Base-by-base conservation (phyloP, 208 protist genomes). In the Acanthamoeba castellanii region DNA sequence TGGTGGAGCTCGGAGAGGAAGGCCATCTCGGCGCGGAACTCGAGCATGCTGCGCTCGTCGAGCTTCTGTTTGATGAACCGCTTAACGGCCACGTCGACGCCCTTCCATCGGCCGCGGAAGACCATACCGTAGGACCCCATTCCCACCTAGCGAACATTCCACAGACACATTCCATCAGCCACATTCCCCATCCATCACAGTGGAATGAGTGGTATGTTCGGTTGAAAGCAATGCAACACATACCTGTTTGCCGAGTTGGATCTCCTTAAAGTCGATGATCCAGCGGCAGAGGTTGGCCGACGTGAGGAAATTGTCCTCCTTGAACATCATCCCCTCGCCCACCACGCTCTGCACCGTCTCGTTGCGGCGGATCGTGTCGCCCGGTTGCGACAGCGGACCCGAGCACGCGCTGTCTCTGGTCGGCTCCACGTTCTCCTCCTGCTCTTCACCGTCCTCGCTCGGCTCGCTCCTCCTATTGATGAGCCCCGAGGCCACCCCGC, bases 251-350 rank as follows among this genome's bases (percentile, higher is more conserved):
- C 45, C 74, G 18, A 82, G 34, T 20, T 82, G 34, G 34, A 82
- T 82, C 18, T 82, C 74, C 14, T 90, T 90, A 13, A 90, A 90
- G 55, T 90, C 52, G 82, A 90, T 90, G 55, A 90, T 90, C 82
- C 82, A 90, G 16, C 82, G 45, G 18, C 45, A 57, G 8, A 90
- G 45, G 82, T 90, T 90, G 55, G 82, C 82, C n/a, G 32, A 50
- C 14, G 82, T 66, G 27, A 90, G 82, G 55, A 90, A 66, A 16
- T 34, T 64, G 32, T 90, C 82, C 52, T 90, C 82, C 72, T 81
- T 30, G 72, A 81, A 81, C 22, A 76, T 30, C 27, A 37, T 30
- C 22, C 42, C 72, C 20, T 52, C 72, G 72, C 59, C 59, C 16
- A 66, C 22, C 22, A 66, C 22, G 22, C 20, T 30, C 59, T 66